Evolutionary conservation across 768 basidiomycete genomes (phyloP).

Genomic region (Termitomyces bulborhizus): DNA sequence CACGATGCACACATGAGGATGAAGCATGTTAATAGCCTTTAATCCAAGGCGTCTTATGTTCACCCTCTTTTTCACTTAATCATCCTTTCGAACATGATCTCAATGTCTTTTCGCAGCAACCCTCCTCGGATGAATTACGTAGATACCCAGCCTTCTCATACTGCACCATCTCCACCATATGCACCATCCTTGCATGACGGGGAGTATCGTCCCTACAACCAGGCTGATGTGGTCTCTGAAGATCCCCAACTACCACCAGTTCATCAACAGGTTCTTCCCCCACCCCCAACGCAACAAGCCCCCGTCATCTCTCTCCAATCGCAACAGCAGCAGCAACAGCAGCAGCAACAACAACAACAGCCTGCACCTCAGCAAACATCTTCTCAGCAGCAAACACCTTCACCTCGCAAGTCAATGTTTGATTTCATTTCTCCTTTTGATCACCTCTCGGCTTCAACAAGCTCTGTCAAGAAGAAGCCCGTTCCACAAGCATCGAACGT

Average conservation of each 20-base stretch:
- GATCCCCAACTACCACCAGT: slow-evolving; percentile 30
- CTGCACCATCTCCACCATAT: slow-evolving; percentile 45
- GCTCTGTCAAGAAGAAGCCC: slow-evolving; percentile 62
- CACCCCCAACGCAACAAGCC: slow-evolving; percentile 22
- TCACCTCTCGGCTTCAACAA: slow-evolving; percentile 52
- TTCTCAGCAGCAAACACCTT: slow-evolving; percentile 44
- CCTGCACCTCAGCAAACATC: slow-evolving; percentile 20
- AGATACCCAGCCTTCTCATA: slow-evolving; percentile 35
- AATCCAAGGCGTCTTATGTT: background rate
- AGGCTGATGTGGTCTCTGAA: slow-evolving; percentile 36
- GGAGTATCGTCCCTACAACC: slow-evolving; percentile 41
- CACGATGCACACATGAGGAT: slow-evolving; percentile 4
- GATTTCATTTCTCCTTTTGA: slow-evolving; percentile 85
- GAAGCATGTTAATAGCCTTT: background rate
- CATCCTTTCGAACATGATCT: slow-evolving; percentile 7
- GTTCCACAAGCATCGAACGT: slow-evolving; percentile 41
- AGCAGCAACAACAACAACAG: slow-evolving; percentile 18
- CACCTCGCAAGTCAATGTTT: slow-evolving; percentile 77
- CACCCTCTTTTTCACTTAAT: background rate
- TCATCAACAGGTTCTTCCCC: slow-evolving; percentile 20
- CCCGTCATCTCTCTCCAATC: slow-evolving; percentile 30
- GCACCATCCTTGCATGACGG: slow-evolving; percentile 33
- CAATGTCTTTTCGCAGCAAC: slow-evolving; percentile 28
- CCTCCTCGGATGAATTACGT: slow-evolving; percentile 45
- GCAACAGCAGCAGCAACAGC: slow-evolving; percentile 13